Base-by-base conservation (phyloP, 1,284 basidiomycete species). In the Mycosarcoma mackinlayi region DNA sequence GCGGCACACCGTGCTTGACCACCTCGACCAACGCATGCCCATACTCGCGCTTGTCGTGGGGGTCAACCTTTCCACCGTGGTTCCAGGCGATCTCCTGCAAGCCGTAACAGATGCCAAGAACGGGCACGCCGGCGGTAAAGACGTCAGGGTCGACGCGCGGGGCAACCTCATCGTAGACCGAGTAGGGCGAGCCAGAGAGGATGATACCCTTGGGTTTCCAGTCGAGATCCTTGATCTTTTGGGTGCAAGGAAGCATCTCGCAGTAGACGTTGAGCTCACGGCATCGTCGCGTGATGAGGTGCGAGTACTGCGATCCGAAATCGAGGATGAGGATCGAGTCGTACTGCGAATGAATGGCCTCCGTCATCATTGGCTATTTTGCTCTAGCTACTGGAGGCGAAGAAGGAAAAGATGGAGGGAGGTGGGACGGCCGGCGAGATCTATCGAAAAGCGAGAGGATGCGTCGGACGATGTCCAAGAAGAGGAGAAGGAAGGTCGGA, bases 191-290 rank as follows among this genome's bases (percentile, higher is more conserved):
- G 58, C 96, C 96, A 41, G 94, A 98, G 39, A 99, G 88, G 80
- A 98, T 98, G 83, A 99, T 91, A 66, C 96, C 95, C 86, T 95
- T 97, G 3, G 96, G 96, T 82, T 91, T 93, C 88, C 96, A 98
- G 51, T 88, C 88, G 39, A 99, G 85, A 64, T 98, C 92, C 72
- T 88, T 87, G 72, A 98, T 88, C 85, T 92, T 92, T 56, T 92
- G 91, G 3, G 95, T 99, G 85, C 96, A 99, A 35, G 96, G 94
- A 85, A 98, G 89, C 83, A 99, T 88, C 86, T 99, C 96, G 68
- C 95, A 96, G 84, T 98, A 98, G 57, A 98, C 93, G 68, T 93
- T 94, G 83, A 95, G 88, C 85, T 99, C 96, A 83, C 96, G 91
- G 87, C 95, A 98, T 89, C 96, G 88, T 83, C 96, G 86, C 18